phyloP scores from a whole-genome alignment of 1,139 yeast genomes.

The Yamadazyma buinensis region DNA sequence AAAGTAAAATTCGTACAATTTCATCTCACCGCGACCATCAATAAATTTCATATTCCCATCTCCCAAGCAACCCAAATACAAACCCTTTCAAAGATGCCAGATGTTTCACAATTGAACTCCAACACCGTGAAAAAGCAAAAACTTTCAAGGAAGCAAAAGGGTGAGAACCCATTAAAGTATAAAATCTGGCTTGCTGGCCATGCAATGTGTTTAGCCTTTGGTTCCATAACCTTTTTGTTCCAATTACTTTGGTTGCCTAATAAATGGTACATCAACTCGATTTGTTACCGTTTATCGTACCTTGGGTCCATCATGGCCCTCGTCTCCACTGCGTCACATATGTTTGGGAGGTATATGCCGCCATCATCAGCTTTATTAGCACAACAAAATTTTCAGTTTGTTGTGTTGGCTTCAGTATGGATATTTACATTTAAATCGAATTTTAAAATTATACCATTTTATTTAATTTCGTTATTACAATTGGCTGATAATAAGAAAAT shows the following conservation, averaged over 20 bases:
- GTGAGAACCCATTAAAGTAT: slow-evolving; percentile 42
- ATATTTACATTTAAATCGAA: slow-evolving; percentile 58
- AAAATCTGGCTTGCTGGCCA: slow-evolving; percentile 66
- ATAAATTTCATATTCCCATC: slow-evolving; percentile 28
- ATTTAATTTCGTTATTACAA: slow-evolving; percentile 56
- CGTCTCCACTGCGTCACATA: slow-evolving; percentile 51
- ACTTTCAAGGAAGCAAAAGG: slow-evolving; percentile 36
- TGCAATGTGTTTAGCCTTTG: slow-evolving; percentile 43
- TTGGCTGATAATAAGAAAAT: slow-evolving; percentile 40
- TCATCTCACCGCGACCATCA: slow-evolving; percentile 37
- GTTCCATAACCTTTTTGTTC: slow-evolving; percentile 44
- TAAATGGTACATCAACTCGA: slow-evolving; percentile 40
- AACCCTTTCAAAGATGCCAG: slow-evolving; percentile 4
- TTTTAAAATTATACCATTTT: slow-evolving; percentile 63
- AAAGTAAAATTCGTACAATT: too few species aligned
- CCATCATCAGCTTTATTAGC: slow-evolving; percentile 55
- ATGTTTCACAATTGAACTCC: slow-evolving; percentile 5
- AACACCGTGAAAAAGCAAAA: slow-evolving; percentile 23
- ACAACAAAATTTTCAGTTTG: slow-evolving; percentile 66
- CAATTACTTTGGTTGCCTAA: slow-evolving; percentile 46
- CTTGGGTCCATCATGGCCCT: slow-evolving; percentile 57
- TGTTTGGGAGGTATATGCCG: slow-evolving; percentile 56
- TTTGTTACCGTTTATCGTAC: slow-evolving; percentile 51
- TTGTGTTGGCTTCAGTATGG: slow-evolving; percentile 56
- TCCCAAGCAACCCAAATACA: slow-evolving; percentile 16